phyloP scores from a whole-genome alignment of 2,329 filamentous ascomycete genomes.

The Colletotrichum lindemuthianum region DNA sequence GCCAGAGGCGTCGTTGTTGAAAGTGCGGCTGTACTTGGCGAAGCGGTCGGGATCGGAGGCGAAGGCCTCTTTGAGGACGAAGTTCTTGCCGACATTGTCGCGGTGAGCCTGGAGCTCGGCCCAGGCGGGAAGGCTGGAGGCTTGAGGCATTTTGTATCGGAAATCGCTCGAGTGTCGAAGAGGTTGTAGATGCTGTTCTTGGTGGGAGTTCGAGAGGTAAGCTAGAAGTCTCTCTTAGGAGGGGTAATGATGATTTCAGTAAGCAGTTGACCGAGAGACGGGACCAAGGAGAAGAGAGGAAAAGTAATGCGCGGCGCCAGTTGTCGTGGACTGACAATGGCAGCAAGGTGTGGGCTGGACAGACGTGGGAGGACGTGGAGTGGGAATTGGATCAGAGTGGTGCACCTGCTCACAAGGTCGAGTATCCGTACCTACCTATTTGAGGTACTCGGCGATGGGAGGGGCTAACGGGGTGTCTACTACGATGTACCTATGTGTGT shows the following conservation, averaged over 20 bases:
- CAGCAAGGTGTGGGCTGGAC: not conserved
- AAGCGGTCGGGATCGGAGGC: constrained; percentile 88
- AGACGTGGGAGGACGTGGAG: not conserved
- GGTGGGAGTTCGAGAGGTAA: not conserved
- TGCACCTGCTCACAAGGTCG: not conserved
- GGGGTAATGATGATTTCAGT: constrained; percentile 1
- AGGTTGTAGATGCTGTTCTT: not conserved
- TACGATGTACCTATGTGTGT: not conserved
- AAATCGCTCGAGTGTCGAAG: not conserved
- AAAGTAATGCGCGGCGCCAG: constrained; percentile 1
- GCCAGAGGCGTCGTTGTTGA: constrained; percentile 79
- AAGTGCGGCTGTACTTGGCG: constrained; percentile 86
- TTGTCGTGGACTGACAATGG: constrained; percentile 26
- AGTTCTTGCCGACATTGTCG: constrained; percentile 84
- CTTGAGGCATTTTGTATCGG: constrained; percentile 76
- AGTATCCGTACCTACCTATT: not conserved
- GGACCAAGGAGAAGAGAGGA: not conserved
- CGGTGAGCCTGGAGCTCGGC: constrained; percentile 91
- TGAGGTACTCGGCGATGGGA: too few relatives aligned
- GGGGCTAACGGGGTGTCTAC: too few relatives aligned
- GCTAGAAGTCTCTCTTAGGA: not conserved
- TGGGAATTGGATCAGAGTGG: too few relatives aligned
- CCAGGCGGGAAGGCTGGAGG: constrained; percentile 88
- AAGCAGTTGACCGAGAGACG: constrained; percentile 7
- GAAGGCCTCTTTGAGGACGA: constrained; percentile 94